Evolutionary conservation across 495 filamentous ascomycete genomes (phyloP).

Genomic region (Hypoxylon intermedium): DNA sequence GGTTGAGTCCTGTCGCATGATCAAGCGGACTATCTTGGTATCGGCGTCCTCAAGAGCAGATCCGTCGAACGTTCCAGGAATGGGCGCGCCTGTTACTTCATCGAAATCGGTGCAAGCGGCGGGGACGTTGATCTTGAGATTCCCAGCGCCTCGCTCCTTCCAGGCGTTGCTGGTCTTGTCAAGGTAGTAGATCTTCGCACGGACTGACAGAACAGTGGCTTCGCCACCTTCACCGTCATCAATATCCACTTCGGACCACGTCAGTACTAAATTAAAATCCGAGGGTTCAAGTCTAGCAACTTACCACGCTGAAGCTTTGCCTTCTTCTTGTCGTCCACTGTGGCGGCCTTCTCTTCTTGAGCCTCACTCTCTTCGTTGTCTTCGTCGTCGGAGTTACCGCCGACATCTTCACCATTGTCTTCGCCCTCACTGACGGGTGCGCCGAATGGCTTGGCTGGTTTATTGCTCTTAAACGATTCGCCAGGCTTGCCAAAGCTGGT

Average conservation of each 20-base stretch:
- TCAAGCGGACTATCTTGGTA: constrained; percentile 66
- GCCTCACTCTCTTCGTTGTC: constrained; percentile 54
- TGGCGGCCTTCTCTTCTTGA: constrained; percentile 54
- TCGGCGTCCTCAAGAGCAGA: constrained; percentile 56
- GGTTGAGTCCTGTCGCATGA: constrained; percentile 87
- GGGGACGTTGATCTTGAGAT: constrained; percentile 83
- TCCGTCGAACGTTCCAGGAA: constrained; percentile 56
- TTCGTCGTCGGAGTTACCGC: constrained; percentile 47
- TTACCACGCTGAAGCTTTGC: constrained; percentile 71
- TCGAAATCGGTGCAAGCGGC: constrained; percentile 54
- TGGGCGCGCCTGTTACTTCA: constrained; percentile 49
- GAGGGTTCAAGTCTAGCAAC: constrained; percentile 29
- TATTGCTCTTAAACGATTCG: constrained; percentile 60
- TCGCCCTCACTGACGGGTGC: constrained; percentile 70
- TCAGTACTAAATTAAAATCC: constrained; percentile 25
- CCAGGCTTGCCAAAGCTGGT: constrained; percentile 74
- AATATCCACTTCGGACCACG: constrained; percentile 50
- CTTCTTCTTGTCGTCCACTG: constrained; percentile 66
- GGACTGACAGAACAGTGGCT: constrained; percentile 67
- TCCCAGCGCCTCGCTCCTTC: constrained; percentile 86
- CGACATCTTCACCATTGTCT: constrained; percentile 58
- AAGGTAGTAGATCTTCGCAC: constrained; percentile 79
- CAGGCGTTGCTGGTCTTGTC: constrained; percentile 66
- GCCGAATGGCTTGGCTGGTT: constrained; percentile 74
- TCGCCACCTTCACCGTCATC: constrained; percentile 79